A percentile compares a stretch with the other conserved stretches of the same genome.
Conservation (phyloP, 2,329 filamentous ascomycete species). For the Phialocephala subalpina region DNA sequence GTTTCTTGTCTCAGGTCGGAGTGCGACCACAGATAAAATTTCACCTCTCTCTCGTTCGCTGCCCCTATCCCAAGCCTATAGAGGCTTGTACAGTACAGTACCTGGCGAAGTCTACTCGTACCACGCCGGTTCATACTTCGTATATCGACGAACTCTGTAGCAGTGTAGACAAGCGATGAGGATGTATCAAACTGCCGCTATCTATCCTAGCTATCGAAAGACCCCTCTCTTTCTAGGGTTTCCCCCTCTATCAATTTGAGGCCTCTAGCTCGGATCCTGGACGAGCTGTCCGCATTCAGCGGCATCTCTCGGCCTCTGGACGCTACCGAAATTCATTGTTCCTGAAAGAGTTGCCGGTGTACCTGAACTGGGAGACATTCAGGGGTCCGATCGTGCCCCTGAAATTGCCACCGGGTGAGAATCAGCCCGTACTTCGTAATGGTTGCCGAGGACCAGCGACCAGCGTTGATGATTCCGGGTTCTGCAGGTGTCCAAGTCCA, state of each 20-base stretch:
- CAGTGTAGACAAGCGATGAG: slow-evolving; percentile 9
- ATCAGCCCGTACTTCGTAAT: background rate
- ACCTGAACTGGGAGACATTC: slow-evolving; percentile 2
- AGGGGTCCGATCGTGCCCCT: background rate
- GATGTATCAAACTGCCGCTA: background rate
- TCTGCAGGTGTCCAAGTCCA: slow-evolving; percentile 3
- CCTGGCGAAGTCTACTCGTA: slow-evolving; percentile 3
- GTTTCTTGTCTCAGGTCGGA: slow-evolving; percentile 9
- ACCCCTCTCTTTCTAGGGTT: background rate
- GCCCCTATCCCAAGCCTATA: background rate
- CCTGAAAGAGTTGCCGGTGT: background rate
- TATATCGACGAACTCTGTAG: background rate
- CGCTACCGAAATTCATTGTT: slow-evolving; percentile 2
- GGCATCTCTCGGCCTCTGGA: background rate
- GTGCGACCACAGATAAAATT: background rate
- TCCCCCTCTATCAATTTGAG: background rate
- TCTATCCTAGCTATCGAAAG: background rate
- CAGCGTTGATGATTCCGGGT: background rate
- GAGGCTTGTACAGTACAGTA: slow-evolving; percentile 1
- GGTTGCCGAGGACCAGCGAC: background rate
- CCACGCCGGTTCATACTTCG: slow-evolving; percentile 1
- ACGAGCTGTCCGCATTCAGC: slow-evolving; percentile 5
- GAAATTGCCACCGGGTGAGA: background rate
- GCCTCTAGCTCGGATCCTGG: background rate
- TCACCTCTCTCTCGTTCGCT: background rate